phyloP scores from a whole-genome alignment of 441 rosid species.

The Viola pubescens region DNA sequence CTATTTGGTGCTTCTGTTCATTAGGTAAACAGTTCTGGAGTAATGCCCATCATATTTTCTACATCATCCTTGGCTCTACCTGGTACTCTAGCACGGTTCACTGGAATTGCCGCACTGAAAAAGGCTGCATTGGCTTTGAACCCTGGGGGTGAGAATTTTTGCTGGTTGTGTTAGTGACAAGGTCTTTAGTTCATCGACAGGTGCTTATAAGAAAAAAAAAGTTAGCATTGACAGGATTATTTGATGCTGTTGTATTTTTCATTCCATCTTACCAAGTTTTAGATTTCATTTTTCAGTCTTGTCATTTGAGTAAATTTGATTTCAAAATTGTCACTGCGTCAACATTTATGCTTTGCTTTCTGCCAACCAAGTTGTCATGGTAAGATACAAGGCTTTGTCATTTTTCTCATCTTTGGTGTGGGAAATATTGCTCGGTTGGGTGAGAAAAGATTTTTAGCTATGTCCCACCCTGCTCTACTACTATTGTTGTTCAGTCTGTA shows the following conservation, averaged over 20 bases:
- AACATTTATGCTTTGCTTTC: neutral
- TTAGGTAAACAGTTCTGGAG: constrained; percentile 91
- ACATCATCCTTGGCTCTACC: constrained; percentile 96
- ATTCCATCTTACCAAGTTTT: neutral
- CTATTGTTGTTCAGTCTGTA: neutral
- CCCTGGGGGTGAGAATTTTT: constrained; percentile 69
- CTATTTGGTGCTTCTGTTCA: constrained; percentile 3
- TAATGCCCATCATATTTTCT: constrained; percentile 95
- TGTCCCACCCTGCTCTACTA: neutral
- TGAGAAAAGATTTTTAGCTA: neutral
- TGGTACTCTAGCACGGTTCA: constrained; percentile 87
- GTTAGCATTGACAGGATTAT: neutral
- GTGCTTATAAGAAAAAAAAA: too few relatives aligned
- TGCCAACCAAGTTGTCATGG: neutral
- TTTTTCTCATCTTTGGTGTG: neutral
- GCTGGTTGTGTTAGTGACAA: constrained; percentile 11
- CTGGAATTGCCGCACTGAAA: constrained; percentile 73
- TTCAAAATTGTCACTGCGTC: neutral
- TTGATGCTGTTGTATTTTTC: neutral
- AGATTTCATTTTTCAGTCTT: neutral
- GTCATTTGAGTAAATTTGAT: constrained; percentile 4
- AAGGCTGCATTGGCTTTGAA: constrained; percentile 76
- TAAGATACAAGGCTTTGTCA: neutral
- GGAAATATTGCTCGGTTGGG: neutral
- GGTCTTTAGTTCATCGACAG: neutral